These are phyloP conservation scores for Paramecium primaurelia DNA, from an alignment of 73 alveolate genomes.

Conservation along the genomic window DNA sequence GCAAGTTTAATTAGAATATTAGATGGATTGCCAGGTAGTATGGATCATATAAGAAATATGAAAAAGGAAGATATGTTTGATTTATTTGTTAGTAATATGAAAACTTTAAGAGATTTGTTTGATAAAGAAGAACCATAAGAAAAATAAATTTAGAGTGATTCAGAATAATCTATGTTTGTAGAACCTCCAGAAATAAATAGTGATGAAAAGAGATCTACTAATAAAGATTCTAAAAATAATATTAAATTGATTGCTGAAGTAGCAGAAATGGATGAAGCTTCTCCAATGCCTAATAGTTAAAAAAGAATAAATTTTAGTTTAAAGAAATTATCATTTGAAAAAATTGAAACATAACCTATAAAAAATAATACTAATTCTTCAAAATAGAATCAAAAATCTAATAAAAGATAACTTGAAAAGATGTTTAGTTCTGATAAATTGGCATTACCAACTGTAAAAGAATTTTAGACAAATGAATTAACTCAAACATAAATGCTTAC, in stretches of 20 bases:
- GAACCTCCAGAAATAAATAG: not conserved
- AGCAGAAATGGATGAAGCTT: not conserved
- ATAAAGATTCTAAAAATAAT: not conserved
- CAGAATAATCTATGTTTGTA: slow-evolving; percentile 9
- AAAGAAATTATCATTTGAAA: not conserved
- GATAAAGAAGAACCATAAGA: slow-evolving; percentile 17
- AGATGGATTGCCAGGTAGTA: slow-evolving; percentile 40
- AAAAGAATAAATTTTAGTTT: not conserved
- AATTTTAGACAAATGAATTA: not conserved
- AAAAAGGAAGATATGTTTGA: slow-evolving; percentile 36
- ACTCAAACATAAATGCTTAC: not conserved
- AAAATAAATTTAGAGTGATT: slow-evolving; percentile 23
- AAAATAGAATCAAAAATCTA: not conserved
- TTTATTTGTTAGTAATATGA: not conserved
- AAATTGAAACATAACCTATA: not conserved
- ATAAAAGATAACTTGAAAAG: not conserved
- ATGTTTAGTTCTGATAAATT: not conserved
- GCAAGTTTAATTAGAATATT: slow-evolving; percentile 29
- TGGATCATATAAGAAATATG: slow-evolving; percentile 19
- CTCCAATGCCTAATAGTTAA: not conserved
- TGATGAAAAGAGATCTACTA: not conserved
- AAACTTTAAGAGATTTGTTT: not conserved
- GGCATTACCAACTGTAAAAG: not conserved
- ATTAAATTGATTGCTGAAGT: not conserved
- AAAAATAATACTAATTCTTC: not conserved